These are phyloP conservation scores for Leccinum truebloodii DNA, from an alignment of 768 basidiomycete species.

Conservation along the genomic window DNA sequence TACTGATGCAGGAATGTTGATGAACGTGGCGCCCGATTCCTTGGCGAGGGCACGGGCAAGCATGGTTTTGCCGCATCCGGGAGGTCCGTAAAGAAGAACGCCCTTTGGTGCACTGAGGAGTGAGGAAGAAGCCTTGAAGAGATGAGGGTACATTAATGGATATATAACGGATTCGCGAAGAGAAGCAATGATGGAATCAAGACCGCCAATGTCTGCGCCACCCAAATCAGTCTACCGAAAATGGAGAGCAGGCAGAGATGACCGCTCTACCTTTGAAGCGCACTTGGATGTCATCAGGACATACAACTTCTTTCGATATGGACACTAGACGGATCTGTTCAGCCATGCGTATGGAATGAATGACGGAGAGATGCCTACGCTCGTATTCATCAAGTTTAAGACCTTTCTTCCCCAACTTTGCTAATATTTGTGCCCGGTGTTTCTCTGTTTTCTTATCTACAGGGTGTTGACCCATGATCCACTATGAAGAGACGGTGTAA, in stretches of 20 bases:
- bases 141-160: conserved; percentile 85
- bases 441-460: conserved; percentile 62
- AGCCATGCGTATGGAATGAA: not conserved
- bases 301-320: conserved; percentile 91
- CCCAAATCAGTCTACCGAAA: not conserved
- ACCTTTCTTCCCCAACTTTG: conserved; percentile 67
- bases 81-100: conserved; percentile 93
- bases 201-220: conserved; percentile 80
- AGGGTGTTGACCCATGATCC: conserved; percentile 57
- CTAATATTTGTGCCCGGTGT: conserved; percentile 70
- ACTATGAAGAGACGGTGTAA: conserved; percentile 40
- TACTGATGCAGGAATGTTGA: conserved; percentile 78
- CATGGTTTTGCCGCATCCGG: conserved; percentile 99
- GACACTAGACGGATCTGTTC: conserved; percentile 47
- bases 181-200: conserved; percentile 86
- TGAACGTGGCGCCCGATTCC: conserved; percentile 96
- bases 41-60: conserved; percentile 98
- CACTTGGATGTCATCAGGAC: conserved; percentile 84
- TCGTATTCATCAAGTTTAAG: conserved; percentile 91
- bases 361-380: conserved; percentile 47
- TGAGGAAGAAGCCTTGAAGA: conserved; percentile 80
- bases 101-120: conserved; percentile 93
- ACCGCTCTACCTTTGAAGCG: conserved; percentile 65
- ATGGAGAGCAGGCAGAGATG: not conserved
- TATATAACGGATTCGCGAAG: conserved; percentile 96